Percentiles rank a stretch among this genome's conserved stretches.
phyloP scores from a whole-genome alignment of 1,139 yeast genomes.

The Yamadazyma diospyri region DNA sequence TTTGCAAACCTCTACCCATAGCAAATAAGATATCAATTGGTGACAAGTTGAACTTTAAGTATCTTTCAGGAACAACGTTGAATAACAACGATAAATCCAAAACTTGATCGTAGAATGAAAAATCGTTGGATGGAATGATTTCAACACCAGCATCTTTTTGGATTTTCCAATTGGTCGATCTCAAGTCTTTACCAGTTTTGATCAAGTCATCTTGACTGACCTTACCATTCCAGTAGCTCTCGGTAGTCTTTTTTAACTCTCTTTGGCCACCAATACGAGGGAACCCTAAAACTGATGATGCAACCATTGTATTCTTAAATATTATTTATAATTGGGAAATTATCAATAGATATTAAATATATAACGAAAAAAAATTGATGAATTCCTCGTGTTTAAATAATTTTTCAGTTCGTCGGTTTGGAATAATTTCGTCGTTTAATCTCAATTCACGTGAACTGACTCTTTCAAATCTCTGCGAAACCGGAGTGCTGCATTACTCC shows the following conservation, averaged over 20 bases:
- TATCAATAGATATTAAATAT: not conserved
- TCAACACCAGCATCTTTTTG: slow-evolving; percentile 98
- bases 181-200: slow-evolving; percentile 90
- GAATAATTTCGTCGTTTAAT: slow-evolving; percentile 1
- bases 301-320: slow-evolving; percentile 59
- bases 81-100: slow-evolving; percentile 88
- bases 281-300: slow-evolving; percentile 96
- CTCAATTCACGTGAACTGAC: slow-evolving; percentile 5
- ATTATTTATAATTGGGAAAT: not conserved
- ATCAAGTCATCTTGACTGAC: slow-evolving; percentile 80
- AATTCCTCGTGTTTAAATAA: slow-evolving; percentile 1
- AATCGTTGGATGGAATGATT: slow-evolving; percentile 94
- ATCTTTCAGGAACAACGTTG: slow-evolving; percentile 96
- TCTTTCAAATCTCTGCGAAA: too few species aligned
- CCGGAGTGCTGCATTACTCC: too few species aligned
- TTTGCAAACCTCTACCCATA: slow-evolving; percentile 99
- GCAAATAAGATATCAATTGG: slow-evolving; percentile 94
- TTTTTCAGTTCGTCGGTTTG: slow-evolving; percentile 5
- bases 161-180: slow-evolving; percentile 96
- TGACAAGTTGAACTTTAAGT: slow-evolving; percentile 85
- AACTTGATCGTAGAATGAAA: slow-evolving; percentile 97
- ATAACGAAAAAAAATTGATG: not conserved
- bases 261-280: slow-evolving; percentile 99
- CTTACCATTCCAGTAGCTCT: slow-evolving; percentile 98
- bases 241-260: slow-evolving; percentile 98